Base-by-base conservation (phyloP, 129 eudicot genomes). In the Flaveria sonorensis region DNA sequence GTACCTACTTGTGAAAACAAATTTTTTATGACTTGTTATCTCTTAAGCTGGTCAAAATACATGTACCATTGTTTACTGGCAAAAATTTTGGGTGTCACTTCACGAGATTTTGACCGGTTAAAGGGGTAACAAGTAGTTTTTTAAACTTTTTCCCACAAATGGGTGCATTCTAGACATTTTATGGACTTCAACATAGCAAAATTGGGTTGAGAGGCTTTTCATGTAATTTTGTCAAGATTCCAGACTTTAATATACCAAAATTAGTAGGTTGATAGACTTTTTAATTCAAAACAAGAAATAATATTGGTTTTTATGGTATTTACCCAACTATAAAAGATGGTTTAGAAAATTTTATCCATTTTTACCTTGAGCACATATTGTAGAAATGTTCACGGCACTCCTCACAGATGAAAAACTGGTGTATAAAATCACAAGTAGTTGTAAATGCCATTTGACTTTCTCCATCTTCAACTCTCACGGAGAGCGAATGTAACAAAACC, bases 351-450 rank as follows among this genome's bases (percentile, higher is more conserved):
- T 13, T 69, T 43, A 20, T 10, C 52, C 7, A 39, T 18, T 4
- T 57, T 81, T 89, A 95, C 99, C 96, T 88, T 47, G 90, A 89
- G 81, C 99, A 95, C 99, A 95, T 95, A 9, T 62, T 77, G 67
- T 89, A 69, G 67, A 95, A 92, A 81, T 95, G 99, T 75, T 91
- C 89, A 72, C 95, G 83, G 70, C 99, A 92, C 78, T 95, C 99
- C 67, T 95, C 97, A 66, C 99, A 92, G 48, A 88, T 47, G 79
- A 95, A 95, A 89, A 92, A 95, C 42, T 84, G 86, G 85, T 95
- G 92, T 28, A 95, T 88, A 68, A 91, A 95, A 62, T 91, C 92
- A 45, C 99, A 95, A 2, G 83, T 87, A 47, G 96, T 70, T 70
- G 88, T 79, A 78, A 95, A 95, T 77, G 96, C 91, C 89, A 78